phyloP scores from a whole-genome alignment of 2,329 filamentous ascomycete species.

The Fusarium penzigii region DNA sequence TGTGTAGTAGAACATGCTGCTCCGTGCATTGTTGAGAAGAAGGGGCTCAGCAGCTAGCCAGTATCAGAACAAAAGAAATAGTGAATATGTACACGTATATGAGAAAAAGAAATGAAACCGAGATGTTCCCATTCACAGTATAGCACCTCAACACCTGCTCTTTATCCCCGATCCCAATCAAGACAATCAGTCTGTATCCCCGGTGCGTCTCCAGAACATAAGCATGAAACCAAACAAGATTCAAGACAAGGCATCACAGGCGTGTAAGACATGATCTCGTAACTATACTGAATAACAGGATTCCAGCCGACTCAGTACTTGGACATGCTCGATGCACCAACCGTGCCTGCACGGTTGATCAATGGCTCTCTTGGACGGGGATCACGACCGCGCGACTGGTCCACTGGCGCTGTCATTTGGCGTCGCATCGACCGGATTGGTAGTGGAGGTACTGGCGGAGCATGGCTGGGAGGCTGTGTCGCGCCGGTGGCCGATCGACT shows the following conservation, averaged over 20 bases:
- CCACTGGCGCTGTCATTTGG: slow-evolving; percentile 23
- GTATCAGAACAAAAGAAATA: slow-evolving; percentile 1
- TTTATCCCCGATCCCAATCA: neutral
- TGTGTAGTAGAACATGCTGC: neutral
- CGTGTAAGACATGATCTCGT: slow-evolving; percentile 25
- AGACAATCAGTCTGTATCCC: neutral
- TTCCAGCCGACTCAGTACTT: slow-evolving; percentile 10
- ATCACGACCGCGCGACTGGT: slow-evolving; percentile 26
- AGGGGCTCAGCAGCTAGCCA: no score
- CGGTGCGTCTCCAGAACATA: neutral
- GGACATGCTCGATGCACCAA: slow-evolving; percentile 13
- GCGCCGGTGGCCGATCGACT: slow-evolving; percentile 29
- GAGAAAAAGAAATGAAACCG: neutral
- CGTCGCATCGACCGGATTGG: slow-evolving; percentile 31
- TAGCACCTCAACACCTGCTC: neutral
- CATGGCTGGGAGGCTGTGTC: slow-evolving; percentile 14
- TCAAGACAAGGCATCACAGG: slow-evolving; percentile 11
- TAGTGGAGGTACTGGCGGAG: slow-evolving; percentile 29
- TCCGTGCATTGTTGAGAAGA: neutral
- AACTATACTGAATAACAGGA: slow-evolving; percentile 2
- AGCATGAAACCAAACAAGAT: neutral
- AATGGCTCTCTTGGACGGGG: slow-evolving; percentile 32
- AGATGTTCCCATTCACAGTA: no score
- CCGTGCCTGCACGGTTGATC: slow-evolving; percentile 32
- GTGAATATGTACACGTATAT: slow-evolving; percentile 4